Base-by-base conservation (phyloP, 1,284 basidiomycete species). In the Tetrapyrgos nigripes region DNA sequence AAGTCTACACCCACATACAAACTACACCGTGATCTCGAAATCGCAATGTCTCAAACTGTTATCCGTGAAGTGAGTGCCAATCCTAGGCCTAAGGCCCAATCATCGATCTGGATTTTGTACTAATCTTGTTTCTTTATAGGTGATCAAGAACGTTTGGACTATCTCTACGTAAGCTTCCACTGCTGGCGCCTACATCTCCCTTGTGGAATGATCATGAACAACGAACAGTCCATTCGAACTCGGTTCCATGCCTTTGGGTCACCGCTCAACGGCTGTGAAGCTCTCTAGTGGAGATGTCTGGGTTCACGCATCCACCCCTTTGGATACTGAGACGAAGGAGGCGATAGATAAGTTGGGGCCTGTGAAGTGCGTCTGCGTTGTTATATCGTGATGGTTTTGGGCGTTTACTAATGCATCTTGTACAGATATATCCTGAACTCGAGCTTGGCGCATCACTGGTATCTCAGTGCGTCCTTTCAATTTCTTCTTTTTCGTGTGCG, bases 261-360 rank as follows among this genome's bases (percentile, higher is more conserved):
- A 87, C 26, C 77, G 89, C 43, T 84, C 86, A 2, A 93, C 88
- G 0, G 92, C 90, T 1, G 75, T 93, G 68, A 85, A 80, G 70
- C 77, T 93, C 40, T 72, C 73, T 31, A 78, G 80, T 50, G 82
- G 83, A 21, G 83, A 81, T 11, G 83, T 93, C 19, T 93, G 89
- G 82, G 79, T 94, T 4, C 79, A 92, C 31, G 94, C 93, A 1
- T 96, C 93, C 2, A 93, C 93, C 3, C 91, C 93, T 0, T 76
- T 94, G 53, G 86, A 88, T 50, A 75, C 82, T 5, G 87, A 88
- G 37, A 96, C 93, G 1, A 90, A 88, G 70, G 67, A 78, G 2
- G 91, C 86, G 60, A 73, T 97, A 27, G 82, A 88, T 52, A 81
- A 87, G 51, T 77, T 97, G 4, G 94, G 94, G 0, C 82, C 87